Conservation (phyloP, 129 eudicot species). For the Ambrosia artemisiifolia region DNA sequence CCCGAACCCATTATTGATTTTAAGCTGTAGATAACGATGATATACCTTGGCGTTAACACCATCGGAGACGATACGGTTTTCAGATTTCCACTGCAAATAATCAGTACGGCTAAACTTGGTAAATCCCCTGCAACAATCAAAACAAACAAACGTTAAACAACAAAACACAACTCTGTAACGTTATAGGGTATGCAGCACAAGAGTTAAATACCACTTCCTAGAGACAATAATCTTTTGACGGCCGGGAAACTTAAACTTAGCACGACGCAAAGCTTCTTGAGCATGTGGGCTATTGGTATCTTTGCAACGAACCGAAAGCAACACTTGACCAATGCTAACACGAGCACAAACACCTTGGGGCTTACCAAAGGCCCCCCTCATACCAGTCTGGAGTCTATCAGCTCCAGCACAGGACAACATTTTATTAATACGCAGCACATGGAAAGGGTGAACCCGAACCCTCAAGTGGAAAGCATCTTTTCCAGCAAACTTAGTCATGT, state of each 20-base stretch:
- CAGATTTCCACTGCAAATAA: constrained; percentile 15
- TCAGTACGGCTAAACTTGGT: constrained; percentile 8
- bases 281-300: constrained; percentile 53
- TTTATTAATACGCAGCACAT: background rate
- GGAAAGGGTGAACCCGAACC: background rate
- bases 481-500: background rate
- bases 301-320: constrained; percentile 44
- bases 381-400: background rate
- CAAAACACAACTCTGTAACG: background rate
- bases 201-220: constrained; percentile 51
- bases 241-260: constrained; percentile 75
- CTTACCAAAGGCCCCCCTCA: constrained; percentile 62
- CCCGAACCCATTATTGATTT: background rate
- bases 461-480: background rate
- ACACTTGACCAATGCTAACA: constrained; percentile 44
- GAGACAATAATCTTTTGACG: constrained; percentile 62
- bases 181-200: background rate
- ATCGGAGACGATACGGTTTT: constrained; percentile 4
- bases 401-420: background rate
- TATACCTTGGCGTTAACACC: constrained; percentile 17
- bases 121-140: constrained; percentile 5
- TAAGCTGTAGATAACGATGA: background rate
- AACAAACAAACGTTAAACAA: background rate
- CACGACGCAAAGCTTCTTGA: constrained; percentile 68
- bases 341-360: constrained; percentile 62